Base-by-base conservation (phyloP, 108 stramenopile species). In the Nitzschia sp. region DNA sequence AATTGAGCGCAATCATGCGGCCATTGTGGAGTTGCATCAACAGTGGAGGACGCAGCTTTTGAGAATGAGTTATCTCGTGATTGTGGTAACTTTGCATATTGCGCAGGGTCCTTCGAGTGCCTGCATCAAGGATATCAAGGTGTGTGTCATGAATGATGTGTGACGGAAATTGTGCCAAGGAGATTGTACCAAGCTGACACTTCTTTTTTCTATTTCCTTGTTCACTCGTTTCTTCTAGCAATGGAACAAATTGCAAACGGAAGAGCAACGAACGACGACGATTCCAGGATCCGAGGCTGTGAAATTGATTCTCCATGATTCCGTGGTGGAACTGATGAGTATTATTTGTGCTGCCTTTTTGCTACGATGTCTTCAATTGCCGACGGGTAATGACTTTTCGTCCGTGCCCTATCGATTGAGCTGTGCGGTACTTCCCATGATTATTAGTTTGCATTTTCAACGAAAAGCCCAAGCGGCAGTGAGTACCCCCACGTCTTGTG, bases 61-160 rank as follows among this genome's bases (percentile, higher is more conserved):
- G 21, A 46, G 80, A 53, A 68, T 85, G 29, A 71, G 72, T 46
- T 59, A 81, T 28, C 32, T 88, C 26, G 68, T 85, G 38, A 55
- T 85, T 35, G 38, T 85, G 27, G 68, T 83, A 0, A 65, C 72
- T 2, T 32, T 85, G 54, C 77, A 83, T 72, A 82, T 83, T 59
- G 49, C 74, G 2, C 78, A 81, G 53, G 48, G 26, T 55, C 82
- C 87, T 1, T 54, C 72, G 25, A 54, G 70, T 6, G 58, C 63
- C 6, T 88, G 87, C 68, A 61, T 83, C 33, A 35, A 69, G 15
- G 80, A 85, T 29, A 78, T 88, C 48, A 81, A 85, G 60, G 72
- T 68, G 18, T 66, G 31, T 31, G 66, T 76, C 46, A 46, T 24
- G 18, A 3, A 54, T 62, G 33, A 34, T 3, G 36, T 35, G 34